Base-by-base conservation (phyloP, 1,284 basidiomycete species). In the Taiwanofungus camphoratus region DNA sequence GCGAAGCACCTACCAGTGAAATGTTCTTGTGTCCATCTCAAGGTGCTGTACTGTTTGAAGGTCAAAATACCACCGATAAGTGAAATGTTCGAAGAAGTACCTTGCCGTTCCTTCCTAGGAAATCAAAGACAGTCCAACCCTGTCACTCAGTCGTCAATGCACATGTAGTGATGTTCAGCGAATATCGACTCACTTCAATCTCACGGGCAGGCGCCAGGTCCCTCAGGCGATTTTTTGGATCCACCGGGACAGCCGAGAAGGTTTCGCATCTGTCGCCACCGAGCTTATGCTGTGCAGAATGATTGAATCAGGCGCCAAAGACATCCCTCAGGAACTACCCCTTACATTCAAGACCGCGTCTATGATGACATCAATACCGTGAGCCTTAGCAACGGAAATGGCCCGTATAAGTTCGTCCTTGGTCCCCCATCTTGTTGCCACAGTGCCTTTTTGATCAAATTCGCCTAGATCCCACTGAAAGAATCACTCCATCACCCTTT, bases 101-200 rank as follows among this genome's bases (percentile, higher is more conserved):
- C 67, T 90, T 86, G 46, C 77, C 79, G 11, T 71, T 75, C 62
- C 94, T 72, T 24, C 84, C 87, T 5, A 79, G 70, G 61, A 93
- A 97, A 51, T 87, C 81, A 60, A 89, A 97, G 0, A 71, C 79
- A 18, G 90, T 93, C 91, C 92, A 95, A 1, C 81, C 89, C 77
- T 89, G 34, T 9, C 7, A 9, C 2, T 16, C 24, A 22, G 12
- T 4, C 16, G 21, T 3, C n/a, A 20, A 23, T 39, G 36, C 29
- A 35, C 39, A 12, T 12, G 12, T n/a, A n/a, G 8, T 5, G 6
- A 7, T 15, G 12, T n/a, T n/a, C 1, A 15, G 18, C 20, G 36
- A 8, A 15, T 3, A 20, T 4, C 24, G 19, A 2, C 23, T 18
- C 39, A 83, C 87, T 62, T 87, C 77, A 21, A 95, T 88, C 52